Base-by-base conservation (phyloP, 257 asterid genomes). In the Salvia splendens region DNA sequence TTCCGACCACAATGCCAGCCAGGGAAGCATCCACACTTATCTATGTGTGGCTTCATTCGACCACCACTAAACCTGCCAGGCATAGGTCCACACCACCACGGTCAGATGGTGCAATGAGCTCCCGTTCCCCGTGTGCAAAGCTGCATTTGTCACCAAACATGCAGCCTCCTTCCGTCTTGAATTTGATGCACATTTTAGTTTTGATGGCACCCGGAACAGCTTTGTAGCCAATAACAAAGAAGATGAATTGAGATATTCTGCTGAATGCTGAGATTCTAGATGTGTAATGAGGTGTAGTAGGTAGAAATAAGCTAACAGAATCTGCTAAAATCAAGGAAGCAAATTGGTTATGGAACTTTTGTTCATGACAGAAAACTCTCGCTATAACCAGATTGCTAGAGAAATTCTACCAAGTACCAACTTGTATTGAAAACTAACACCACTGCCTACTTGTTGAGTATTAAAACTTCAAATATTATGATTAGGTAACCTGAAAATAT, bases 121-220 rank as follows among this genome's bases (percentile, higher is more conserved):
- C 95, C 95, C 92, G 86, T 43, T 92, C 98, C 7, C 98, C 98
- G 41, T 92, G 98, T 9, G 98, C 98, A 35, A 92, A 92, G 74
- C 82, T 74, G 82, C 98, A 92, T 72, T 85, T 86, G 73, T 89
- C 91, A 0, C 97, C 97, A 9, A 80, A 92, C 74, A 87, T 92
- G 89, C 98, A 92, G 36, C 98, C 97, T 69, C 86, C 98, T 2
- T 89, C 89, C 3, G 84, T 77, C 78, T 79, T 87, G 79, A 33
- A 89, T 54, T 79, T 89, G 83, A 77, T 87, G 88, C 98, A 92
- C 30, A 92, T 66, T 78, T 86, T 86, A 65, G 89, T 83, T 65
- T 92, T 92, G 15, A 84, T 74, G 28, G 76, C 75, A 16, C 73
- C 17, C 1, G 85, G 75, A 61, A 89, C 95, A 3, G 93, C 84